Percentiles rank a stretch among this genome's conserved stretches.
These are phyloP conservation scores for Pseudogymnoascus sp. DNA, from an alignment of 2,329 filamentous ascomycete species.

Conservation along the genomic window DNA sequence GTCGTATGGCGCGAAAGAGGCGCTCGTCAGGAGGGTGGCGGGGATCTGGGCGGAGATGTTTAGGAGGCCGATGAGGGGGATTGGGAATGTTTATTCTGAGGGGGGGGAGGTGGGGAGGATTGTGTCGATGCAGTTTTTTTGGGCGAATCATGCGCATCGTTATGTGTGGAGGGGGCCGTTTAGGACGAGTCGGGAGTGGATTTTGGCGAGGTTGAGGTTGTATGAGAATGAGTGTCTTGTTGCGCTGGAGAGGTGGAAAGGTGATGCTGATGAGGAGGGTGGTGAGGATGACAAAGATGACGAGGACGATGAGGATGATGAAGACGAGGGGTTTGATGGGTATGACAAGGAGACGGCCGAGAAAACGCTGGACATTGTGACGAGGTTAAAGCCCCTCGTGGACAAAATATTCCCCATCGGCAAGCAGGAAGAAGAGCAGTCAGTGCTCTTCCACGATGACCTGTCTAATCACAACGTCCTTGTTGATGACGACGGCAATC, in stretches of 20 bases:
- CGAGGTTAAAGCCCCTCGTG: constrained; percentile 27
- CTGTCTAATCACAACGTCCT: constrained; percentile 35
- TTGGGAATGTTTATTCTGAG: constrained; percentile 19
- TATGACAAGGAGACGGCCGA: constrained; percentile 27
- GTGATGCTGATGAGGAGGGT: constrained; percentile 20
- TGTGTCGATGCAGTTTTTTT: constrained; percentile 31
- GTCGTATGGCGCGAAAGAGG: constrained; percentile 28
- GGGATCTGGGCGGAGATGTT: constrained; percentile 27
- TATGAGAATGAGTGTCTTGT: neutral
- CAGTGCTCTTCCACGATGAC: constrained; percentile 33
- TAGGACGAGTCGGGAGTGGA: constrained; percentile 33
- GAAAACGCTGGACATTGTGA: constrained; percentile 19
- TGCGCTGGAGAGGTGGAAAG: neutral
- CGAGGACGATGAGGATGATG: constrained; percentile 22
- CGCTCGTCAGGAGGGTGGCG: constrained; percentile 27
- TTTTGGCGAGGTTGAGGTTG: constrained; percentile 28
- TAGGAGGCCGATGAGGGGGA: constrained; percentile 16
- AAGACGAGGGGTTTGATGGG: constrained; percentile 15
- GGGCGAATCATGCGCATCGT: constrained; percentile 27
- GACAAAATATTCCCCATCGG: constrained; percentile 28
- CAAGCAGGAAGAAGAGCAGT: constrained; percentile 24
- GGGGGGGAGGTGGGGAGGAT: constrained; percentile 19
- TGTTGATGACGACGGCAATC: neutral
- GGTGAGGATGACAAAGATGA: constrained; percentile 23
- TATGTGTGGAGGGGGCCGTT: constrained; percentile 33